A percentile compares a stretch with the other conserved stretches of the same genome.
Conservation (phyloP, 176 grass and related monocot species). For the Eremochloa ophiuroides region DNA sequence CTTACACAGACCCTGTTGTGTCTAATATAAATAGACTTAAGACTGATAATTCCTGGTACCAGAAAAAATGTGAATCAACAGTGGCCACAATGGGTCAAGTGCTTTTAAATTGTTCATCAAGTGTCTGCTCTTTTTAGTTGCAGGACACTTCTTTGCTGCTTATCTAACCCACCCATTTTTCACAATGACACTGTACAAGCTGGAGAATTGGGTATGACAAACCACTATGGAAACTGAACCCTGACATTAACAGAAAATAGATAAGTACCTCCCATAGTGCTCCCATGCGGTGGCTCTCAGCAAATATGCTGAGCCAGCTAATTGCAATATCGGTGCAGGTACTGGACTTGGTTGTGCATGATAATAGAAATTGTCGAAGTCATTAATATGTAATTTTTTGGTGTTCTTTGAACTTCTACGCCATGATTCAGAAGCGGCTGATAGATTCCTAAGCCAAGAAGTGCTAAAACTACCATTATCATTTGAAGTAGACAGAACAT, state of each 20-base stretch:
- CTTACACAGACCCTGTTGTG: neutral
- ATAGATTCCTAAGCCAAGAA: conserved; percentile 83
- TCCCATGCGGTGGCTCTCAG: conserved; percentile 92
- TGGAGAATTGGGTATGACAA: neutral
- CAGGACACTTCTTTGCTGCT: neutral
- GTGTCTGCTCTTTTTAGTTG: conserved; percentile 15
- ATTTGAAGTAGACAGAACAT: conserved; percentile 57
- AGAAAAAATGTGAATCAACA: neutral
- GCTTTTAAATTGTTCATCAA: neutral
- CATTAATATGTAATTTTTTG: conserved; percentile 50
- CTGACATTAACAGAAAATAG: conserved; percentile 29
- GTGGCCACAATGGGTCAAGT: neutral
- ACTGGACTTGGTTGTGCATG: conserved; percentile 79
- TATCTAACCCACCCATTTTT: neutral
- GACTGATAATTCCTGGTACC: neutral
- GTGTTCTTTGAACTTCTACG: conserved; percentile 29
- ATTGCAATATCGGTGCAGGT: conserved; percentile 76
- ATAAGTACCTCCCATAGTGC: conserved; percentile 82
- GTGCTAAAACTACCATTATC: conserved; percentile 97
- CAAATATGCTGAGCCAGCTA: conserved; percentile 77
- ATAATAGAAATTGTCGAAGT: conserved; percentile 80
- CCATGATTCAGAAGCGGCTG: conserved; percentile 38
- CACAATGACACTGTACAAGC: conserved; percentile 1
- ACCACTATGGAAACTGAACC: neutral
- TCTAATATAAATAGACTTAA: neutral